A percentile compares a stretch with the other conserved stretches of the same genome.
phyloP scores from a whole-genome alignment of 2,329 filamentous ascomycete species.

The Exophiala sideris region DNA sequence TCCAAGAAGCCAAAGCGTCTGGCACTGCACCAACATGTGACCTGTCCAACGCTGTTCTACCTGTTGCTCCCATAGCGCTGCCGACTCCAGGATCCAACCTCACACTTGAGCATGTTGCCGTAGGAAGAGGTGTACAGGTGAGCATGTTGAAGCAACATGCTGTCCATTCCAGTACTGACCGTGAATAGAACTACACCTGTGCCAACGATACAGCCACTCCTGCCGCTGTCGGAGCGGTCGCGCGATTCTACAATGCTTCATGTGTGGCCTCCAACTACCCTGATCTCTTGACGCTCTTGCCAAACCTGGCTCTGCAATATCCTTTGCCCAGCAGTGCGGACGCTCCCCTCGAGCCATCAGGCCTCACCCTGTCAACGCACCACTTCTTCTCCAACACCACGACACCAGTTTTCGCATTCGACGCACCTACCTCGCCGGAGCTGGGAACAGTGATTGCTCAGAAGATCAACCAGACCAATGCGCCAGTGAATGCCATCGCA shows the following conservation, averaged over 20 bases:
- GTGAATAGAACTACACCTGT: constrained; percentile 83
- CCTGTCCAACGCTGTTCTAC: constrained; percentile 34
- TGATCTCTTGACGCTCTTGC: constrained; percentile 62
- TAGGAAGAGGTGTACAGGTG: constrained; percentile 74
- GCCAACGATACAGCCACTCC: constrained; percentile 59
- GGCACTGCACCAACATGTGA: constrained; percentile 33
- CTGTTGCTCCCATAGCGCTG: constrained; percentile 54
- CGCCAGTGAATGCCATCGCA: constrained; percentile 57
- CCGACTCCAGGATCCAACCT: constrained; percentile 59
- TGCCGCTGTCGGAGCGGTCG: constrained; percentile 67
- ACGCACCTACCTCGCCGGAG: constrained; percentile 40
- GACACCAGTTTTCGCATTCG: constrained; percentile 77
- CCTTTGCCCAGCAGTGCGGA: constrained; percentile 45
- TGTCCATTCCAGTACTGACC: neutral
- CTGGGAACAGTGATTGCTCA: constrained; percentile 61
- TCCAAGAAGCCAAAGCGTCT: constrained; percentile 30
- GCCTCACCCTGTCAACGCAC: constrained; percentile 65
- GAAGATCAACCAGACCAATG: constrained; percentile 59
- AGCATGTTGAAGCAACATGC: constrained; percentile 10
- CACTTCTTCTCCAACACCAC: constrained; percentile 74
- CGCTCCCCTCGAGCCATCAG: constrained; percentile 49
- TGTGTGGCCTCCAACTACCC: constrained; percentile 72
- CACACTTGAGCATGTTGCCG: constrained; percentile 69
- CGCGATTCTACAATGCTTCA: constrained; percentile 81
- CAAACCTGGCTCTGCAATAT: constrained; percentile 66